Percentiles rank a stretch among this genome's conserved stretches.
Conservation (phyloP, 805 yeast species). For the Starmera quercuum region DNA sequence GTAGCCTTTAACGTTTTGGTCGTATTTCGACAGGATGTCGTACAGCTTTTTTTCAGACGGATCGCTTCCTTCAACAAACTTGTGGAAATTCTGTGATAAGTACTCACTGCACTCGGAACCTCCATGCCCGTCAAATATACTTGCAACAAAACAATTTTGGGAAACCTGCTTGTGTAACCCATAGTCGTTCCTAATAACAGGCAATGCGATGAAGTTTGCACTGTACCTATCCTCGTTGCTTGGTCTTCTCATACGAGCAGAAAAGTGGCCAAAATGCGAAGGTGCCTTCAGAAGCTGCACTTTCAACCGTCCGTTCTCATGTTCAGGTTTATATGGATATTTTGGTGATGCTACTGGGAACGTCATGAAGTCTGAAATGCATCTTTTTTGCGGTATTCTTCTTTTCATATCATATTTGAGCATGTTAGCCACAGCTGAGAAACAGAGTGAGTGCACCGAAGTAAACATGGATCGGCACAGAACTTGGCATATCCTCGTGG, state of each 20-base stretch:
- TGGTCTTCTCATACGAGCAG: conserved; percentile 67
- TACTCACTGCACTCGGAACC: conserved; percentile 68
- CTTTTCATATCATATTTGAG: no score
- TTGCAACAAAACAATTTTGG: conserved; percentile 50
- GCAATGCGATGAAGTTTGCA: conserved; percentile 52
- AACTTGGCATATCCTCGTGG: no score
- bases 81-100: conserved; percentile 45
- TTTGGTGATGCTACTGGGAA: conserved; percentile 1
- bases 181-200: conserved; percentile 21
- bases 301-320: conserved; percentile 11
- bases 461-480: no score
- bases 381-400: neutral
- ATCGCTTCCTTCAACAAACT: conserved; percentile 38
- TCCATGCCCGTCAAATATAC: conserved; percentile 93
- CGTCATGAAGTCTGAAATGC: neutral
- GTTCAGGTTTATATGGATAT: conserved; percentile 7
- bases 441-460: no score
- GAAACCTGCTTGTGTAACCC: conserved; percentile 12
- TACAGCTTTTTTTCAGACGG: conserved; percentile 26
- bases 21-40: conserved; percentile 46
- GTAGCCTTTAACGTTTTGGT: conserved; percentile 60
- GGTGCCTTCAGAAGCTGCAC: conserved; percentile 46
- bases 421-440: no score
- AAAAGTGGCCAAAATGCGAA: conserved; percentile 57
- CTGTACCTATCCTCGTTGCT: conserved; percentile 78